Evolutionary conservation across 306 rosid genomes (phyloP).

Genomic region (Elaeagnus macrophylla): DNA sequence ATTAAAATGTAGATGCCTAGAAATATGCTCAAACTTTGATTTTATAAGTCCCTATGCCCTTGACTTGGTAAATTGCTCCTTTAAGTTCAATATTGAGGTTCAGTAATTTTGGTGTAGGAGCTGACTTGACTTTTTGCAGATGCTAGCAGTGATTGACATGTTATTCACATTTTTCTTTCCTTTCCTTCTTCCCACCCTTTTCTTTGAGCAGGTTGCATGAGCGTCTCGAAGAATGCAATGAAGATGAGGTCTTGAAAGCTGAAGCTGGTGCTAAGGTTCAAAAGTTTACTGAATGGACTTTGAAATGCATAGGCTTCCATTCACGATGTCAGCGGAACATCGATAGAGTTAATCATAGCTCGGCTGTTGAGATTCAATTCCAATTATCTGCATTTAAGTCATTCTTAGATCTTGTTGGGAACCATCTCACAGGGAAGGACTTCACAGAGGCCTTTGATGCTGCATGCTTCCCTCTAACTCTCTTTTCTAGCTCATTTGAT

Average conservation of each 20-base stretch:
- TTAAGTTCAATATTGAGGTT: too few species aligned
- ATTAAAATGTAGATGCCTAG: too few species aligned
- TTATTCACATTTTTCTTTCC: background rate
- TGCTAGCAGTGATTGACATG: slow-evolving; percentile 6
- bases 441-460: slow-evolving; percentile 93
- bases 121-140: background rate
- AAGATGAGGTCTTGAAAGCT: slow-evolving; percentile 77
- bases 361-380: slow-evolving; percentile 63
- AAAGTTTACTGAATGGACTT: slow-evolving; percentile 87
- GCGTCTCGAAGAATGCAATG: slow-evolving; percentile 87
- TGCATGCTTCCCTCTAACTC: slow-evolving; percentile 87
- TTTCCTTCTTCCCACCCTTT: background rate
- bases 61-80: too few species aligned
- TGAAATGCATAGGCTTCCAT: slow-evolving; percentile 79
- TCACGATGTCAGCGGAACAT: slow-evolving; percentile 50
- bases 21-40: too few species aligned
- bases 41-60: too few species aligned
- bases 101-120: background rate
- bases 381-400: slow-evolving; percentile 75
- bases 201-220: slow-evolving; percentile 56
- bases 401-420: slow-evolving; percentile 79
- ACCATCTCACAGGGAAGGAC: slow-evolving; percentile 79
- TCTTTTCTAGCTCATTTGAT: slow-evolving; percentile 74
- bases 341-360: slow-evolving; percentile 42
- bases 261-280: slow-evolving; percentile 83